These are phyloP conservation scores for Mrakia hoshinonis DNA, from an alignment of 768 basidiomycete species.

Conservation along the genomic window DNA sequence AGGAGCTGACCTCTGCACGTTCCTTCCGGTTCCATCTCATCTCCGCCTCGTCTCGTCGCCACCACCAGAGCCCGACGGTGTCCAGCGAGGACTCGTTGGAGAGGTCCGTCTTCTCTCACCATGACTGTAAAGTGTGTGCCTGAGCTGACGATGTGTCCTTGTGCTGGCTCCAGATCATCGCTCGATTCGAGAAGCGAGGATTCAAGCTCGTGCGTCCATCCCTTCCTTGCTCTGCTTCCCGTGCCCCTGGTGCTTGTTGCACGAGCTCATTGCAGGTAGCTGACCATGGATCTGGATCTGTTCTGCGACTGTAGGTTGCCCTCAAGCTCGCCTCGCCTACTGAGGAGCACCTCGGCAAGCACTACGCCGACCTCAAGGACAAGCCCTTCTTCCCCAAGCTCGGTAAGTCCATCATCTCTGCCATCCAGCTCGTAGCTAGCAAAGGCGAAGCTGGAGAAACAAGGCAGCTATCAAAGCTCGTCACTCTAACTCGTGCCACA, in stretches of 20 bases:
- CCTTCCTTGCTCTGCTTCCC: neutral
- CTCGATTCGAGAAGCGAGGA: slow-evolving; percentile 93
- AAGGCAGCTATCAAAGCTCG: neutral
- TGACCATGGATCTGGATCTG: no score
- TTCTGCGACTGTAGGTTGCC: slow-evolving; percentile 49
- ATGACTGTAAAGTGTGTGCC: neutral
- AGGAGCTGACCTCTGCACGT: slow-evolving; percentile 18
- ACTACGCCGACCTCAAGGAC: slow-evolving; percentile 90
- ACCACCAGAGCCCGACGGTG: slow-evolving; percentile 82
- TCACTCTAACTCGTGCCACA: neutral
- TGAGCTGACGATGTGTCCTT: neutral
- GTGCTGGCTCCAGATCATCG: slow-evolving; percentile 67
- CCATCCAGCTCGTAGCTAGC: neutral
- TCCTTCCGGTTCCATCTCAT: slow-evolving; percentile 14
- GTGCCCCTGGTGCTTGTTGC: neutral
- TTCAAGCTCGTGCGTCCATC: slow-evolving; percentile 53
- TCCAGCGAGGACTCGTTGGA: slow-evolving; percentile 60
- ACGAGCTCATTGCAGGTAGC: neutral
- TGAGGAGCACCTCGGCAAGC: slow-evolving; percentile 80
- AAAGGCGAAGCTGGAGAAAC: neutral
- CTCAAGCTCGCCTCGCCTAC: slow-evolving; percentile 80
- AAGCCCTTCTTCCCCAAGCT: slow-evolving; percentile 81
- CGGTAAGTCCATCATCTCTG: slow-evolving; percentile 5
- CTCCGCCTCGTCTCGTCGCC: neutral
- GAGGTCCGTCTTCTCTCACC: slow-evolving; percentile 16